Evolutionary conservation across 2,329 filamentous ascomycete species (phyloP), one percentile per base, ranked within the genome.

Genomic region (Knoxdaviesia capensis): DNA sequence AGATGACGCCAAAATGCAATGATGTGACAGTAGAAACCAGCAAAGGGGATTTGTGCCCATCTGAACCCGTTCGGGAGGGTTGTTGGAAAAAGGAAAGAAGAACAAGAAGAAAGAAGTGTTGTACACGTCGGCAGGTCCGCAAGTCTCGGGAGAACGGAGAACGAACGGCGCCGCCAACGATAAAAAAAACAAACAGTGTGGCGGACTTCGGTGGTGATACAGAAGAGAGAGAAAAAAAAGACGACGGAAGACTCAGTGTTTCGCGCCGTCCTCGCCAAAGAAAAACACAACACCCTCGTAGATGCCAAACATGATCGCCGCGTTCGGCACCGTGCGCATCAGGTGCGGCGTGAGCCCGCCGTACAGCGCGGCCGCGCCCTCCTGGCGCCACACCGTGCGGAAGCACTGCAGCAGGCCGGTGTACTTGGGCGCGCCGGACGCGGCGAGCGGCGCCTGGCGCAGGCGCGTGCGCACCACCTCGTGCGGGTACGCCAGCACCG

Each of bases 301-400:
- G 66, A 90, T 90, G 59, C 85, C 86, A 58, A 94, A 94, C 82
- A 93, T 94, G 57, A 96, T 93, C 50, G 83, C 86, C 6, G 88
- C 86, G 50, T 82, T 90, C 1, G 88, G 88, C 5, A 94, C 87
- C 6, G 87, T 87, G 47, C 87, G 72, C 59, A 94, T 73, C 52
- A 96, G 74, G 56, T 96, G 88, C 39, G 88, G 86, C 9, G 87
- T 92, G 53, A 96, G 66, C 11, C 87, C 87, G 43, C 88, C 87
- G 55, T 94, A 96, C 47, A 96, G 65, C 32, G 80, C 82, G 39
- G 77, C 73, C 59, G 94, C 68, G 39, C 87, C 85, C 58, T 94
- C 88, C 53, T 94, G 85, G 53, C 79, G 80, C 71, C 77, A 88
- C 38, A 94, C 80, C 11, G 85, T 69, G 56, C 75, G 76, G 66